phyloP scores from a whole-genome alignment of 1,284 basidiomycete genomes.

The Sanguinoderma infundibulare region DNA sequence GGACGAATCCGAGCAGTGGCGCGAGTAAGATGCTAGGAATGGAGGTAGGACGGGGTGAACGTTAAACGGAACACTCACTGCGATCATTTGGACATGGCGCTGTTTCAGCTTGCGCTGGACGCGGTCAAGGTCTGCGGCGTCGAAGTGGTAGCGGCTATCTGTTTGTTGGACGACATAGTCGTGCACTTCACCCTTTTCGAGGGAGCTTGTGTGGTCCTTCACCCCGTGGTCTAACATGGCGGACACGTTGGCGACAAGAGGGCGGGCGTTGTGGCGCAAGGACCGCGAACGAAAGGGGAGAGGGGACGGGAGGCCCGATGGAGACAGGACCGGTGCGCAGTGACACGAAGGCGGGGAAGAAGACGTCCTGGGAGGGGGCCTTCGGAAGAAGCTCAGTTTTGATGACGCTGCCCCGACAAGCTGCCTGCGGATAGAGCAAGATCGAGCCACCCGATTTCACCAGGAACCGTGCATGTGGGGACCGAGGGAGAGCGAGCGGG shows the following conservation, averaged over 20 bases:
- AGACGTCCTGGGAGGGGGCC: too few relatives aligned
- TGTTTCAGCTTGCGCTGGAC: constrained; percentile 70
- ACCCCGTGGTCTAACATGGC: constrained; percentile 21
- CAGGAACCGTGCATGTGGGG: too few relatives aligned
- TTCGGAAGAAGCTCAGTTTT: too few relatives aligned
- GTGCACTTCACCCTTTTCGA: constrained; percentile 39
- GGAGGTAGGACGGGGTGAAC: not conserved
- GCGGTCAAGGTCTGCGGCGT: constrained; percentile 61
- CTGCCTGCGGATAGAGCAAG: too few relatives aligned
- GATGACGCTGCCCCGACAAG: too few relatives aligned
- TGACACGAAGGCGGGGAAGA: too few relatives aligned
- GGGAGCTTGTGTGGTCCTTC: constrained; percentile 25
- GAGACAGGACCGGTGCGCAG: too few relatives aligned
- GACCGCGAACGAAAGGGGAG: not conserved
- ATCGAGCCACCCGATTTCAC: too few relatives aligned
- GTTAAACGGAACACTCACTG: constrained; percentile 25
- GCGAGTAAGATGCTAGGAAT: too few relatives aligned
- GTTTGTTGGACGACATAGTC: constrained; percentile 33
- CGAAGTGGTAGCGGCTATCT: constrained; percentile 42
- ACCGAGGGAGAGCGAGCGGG: too few relatives aligned
- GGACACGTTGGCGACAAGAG: not conserved
- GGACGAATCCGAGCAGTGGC: too few relatives aligned
- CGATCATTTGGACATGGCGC: constrained; percentile 74
- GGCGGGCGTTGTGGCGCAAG: not conserved
- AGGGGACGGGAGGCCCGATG: not conserved